Evolutionary conservation across 225 moss, liverwort and hornwort species (phyloP).

Genomic region (Straminergon stramineum): DNA sequence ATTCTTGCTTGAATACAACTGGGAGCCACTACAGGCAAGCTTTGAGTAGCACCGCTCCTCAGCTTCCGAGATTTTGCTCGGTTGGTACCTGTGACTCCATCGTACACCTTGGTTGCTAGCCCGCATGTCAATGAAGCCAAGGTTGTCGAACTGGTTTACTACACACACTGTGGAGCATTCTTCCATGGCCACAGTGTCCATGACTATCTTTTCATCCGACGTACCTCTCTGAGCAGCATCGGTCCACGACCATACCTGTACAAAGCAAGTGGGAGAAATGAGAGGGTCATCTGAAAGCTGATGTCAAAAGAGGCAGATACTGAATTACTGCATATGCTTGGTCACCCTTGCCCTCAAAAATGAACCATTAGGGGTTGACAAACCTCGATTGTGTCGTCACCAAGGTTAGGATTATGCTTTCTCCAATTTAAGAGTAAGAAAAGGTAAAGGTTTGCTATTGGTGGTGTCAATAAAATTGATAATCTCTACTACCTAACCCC

Average conservation of each 20-base stretch:
- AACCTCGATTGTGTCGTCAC: not conserved
- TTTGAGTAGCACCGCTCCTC: conserved; percentile 70
- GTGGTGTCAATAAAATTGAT: not conserved
- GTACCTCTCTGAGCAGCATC: conserved; percentile 35
- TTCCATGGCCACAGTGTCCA: conserved; percentile 69
- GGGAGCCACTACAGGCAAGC: conserved; percentile 56
- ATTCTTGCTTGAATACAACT: conserved; percentile 54
- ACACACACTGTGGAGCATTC: conserved; percentile 61
- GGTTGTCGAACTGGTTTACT: conserved; percentile 56
- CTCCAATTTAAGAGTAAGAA: not conserved
- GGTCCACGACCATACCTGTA: conserved; percentile 59
- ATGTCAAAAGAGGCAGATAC: not conserved
- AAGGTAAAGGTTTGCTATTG: not conserved
- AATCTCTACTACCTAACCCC: not conserved
- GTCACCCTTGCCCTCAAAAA: not conserved
- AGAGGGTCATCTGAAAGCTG: not conserved
- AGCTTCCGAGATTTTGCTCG: conserved; percentile 44
- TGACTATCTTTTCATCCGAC: conserved; percentile 48
- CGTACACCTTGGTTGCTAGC: conserved; percentile 38
- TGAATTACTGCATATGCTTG: not conserved
- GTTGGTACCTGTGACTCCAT: conserved; percentile 50
- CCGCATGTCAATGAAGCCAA: conserved; percentile 60
- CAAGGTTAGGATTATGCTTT: not conserved
- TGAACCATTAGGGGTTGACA: not conserved
- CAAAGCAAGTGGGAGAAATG: not conserved